These are phyloP conservation scores for Fusarium udum DNA, from an alignment of 2,329 filamentous ascomycete genomes.

Conservation along the genomic window DNA sequence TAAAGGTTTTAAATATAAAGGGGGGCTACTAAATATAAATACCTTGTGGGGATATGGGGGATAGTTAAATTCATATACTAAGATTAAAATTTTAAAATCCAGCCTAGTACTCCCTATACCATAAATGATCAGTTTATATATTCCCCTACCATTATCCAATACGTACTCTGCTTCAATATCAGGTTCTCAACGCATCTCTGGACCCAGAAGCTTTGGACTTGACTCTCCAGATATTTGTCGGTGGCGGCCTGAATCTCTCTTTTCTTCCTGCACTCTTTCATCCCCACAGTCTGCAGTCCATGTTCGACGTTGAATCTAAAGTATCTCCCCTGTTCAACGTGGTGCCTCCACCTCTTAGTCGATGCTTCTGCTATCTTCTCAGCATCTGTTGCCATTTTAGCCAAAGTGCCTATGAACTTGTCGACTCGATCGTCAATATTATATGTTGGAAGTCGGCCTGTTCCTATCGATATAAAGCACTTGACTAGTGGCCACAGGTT, in stretches of 20 bases:
- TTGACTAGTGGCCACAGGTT: not conserved
- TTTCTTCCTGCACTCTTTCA: not conserved
- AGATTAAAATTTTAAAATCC: not conserved
- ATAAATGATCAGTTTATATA: fast-evolving
- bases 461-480: not conserved
- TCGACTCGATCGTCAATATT: not conserved
- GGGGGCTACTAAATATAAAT: no score
- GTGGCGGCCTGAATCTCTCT: not conserved
- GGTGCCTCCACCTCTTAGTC: not conserved
- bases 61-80: not conserved
- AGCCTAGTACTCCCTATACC: fast-evolving
- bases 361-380: not conserved
- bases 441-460: not conserved
- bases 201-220: not conserved
- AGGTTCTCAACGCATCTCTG: not conserved
- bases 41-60: fast-evolving
- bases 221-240: not conserved
- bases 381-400: not conserved
- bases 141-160: fast-evolving
- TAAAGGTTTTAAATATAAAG: no score
- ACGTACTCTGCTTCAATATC: not conserved
- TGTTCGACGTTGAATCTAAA: not conserved
- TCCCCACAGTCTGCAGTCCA: not conserved
- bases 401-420: not conserved
- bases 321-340: not conserved